These are phyloP conservation scores for Lunularia cruciata DNA, from an alignment of 225 moss, liverwort and hornwort genomes.

Conservation along the genomic window DNA sequence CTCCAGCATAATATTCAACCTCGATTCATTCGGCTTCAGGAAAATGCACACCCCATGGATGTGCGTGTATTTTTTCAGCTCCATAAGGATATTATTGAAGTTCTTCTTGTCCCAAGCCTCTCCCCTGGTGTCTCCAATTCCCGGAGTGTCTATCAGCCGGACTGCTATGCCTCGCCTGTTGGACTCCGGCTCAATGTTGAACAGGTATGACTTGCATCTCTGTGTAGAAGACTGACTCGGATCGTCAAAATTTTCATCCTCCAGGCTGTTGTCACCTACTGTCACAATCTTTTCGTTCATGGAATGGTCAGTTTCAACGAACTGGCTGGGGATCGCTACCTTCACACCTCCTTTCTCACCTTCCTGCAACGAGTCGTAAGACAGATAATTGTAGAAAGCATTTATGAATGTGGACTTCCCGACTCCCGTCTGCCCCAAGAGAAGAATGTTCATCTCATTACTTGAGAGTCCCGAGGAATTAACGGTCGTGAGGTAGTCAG, in stretches of 20 bases:
- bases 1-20: slow-evolving; percentile 24
- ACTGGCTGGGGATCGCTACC: slow-evolving; percentile 23
- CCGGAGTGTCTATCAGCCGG: slow-evolving; percentile 39
- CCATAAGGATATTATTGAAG: slow-evolving; percentile 21
- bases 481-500: slow-evolving; percentile 14
- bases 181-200: slow-evolving; percentile 17
- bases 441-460: slow-evolving; percentile 35
- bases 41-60: slow-evolving; percentile 24
- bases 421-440: slow-evolving; percentile 39
- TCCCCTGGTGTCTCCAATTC: slow-evolving; percentile 37
- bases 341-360: slow-evolving; percentile 27
- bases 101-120: slow-evolving; percentile 33
- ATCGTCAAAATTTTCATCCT: slow-evolving; percentile 10
- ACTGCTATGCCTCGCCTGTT: neutral
- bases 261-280: slow-evolving; percentile 19
- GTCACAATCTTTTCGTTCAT: neutral
- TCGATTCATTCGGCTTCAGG: slow-evolving; percentile 33
- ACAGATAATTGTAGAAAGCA: slow-evolving; percentile 38
- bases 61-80: neutral
- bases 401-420: slow-evolving; percentile 49
- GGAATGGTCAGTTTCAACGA: slow-evolving; percentile 7
- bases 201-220: slow-evolving; percentile 27
- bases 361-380: slow-evolving; percentile 21
- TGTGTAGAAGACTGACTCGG: slow-evolving; percentile 27
- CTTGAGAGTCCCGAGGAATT: slow-evolving; percentile 12